Conservation (phyloP, 2,329 filamentous ascomycete species). For the Colletotrichum sp. region DNA sequence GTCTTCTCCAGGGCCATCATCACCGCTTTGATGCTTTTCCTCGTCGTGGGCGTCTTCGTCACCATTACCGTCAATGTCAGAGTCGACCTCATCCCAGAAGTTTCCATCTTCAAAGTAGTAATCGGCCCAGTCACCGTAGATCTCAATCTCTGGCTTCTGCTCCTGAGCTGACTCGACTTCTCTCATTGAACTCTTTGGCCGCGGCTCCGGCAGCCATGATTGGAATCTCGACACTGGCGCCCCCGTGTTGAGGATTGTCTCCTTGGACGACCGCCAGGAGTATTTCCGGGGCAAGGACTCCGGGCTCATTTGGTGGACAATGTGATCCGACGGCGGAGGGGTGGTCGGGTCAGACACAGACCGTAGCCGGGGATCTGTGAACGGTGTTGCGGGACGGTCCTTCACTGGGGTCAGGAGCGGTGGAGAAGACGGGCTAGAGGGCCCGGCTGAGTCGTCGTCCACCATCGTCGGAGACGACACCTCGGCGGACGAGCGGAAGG, state of each 20-base stretch:
- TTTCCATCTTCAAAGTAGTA: slow-evolving; percentile 23
- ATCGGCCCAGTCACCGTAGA: slow-evolving; percentile 23
- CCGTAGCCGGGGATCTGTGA: slow-evolving; percentile 4
- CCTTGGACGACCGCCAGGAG: slow-evolving; percentile 15
- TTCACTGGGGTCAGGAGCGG: slow-evolving; percentile 3
- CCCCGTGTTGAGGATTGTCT: slow-evolving; percentile 10
- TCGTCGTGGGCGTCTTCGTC: background rate
- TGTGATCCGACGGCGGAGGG: slow-evolving; percentile 9
- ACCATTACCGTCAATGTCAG: background rate
- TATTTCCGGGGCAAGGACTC: background rate
- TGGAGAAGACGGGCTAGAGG: background rate
- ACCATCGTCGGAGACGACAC: slow-evolving; percentile 11
- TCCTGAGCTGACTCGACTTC: background rate
- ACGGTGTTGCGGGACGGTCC: slow-evolving; percentile 8
- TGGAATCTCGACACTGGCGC: background rate
- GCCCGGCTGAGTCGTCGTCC: slow-evolving; percentile 1
- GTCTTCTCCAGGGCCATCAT: background rate
- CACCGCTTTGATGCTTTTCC: background rate
- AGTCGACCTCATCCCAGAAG: slow-evolving; percentile 3
- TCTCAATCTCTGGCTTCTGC: background rate
- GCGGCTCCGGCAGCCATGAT: slow-evolving; percentile 7
- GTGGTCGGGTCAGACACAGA: slow-evolving; percentile 2
- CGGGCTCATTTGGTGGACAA: background rate
- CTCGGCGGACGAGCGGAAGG: slow-evolving; percentile 8
- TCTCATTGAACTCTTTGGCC: background rate